phyloP scores from a whole-genome alignment of 2,329 filamentous ascomycete species.

The Pseudocercospora eumusae region DNA sequence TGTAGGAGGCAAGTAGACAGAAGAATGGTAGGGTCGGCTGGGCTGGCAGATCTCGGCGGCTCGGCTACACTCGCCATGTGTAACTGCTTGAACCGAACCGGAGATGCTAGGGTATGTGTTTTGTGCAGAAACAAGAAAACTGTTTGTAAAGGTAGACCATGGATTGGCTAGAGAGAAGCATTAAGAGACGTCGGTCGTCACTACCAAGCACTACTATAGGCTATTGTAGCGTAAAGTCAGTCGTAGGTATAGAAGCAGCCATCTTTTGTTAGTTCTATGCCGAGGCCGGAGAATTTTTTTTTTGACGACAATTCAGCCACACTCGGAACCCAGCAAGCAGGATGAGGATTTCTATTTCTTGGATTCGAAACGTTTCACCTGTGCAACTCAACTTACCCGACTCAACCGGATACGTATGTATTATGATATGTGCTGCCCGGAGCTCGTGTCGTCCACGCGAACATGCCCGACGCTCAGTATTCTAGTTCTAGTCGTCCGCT shows the following conservation, averaged over 20 bases:
- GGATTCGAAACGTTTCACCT: not conserved
- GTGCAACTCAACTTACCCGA: not conserved
- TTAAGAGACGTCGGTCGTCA: constrained; percentile 6
- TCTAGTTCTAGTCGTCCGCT: too few relatives aligned
- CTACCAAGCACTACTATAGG: constrained; percentile 5
- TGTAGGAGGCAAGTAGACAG: not conserved
- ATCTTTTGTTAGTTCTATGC: not conserved
- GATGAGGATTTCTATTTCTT: too few relatives aligned
- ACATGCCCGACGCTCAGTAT: too few relatives aligned
- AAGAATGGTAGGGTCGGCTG: not conserved
- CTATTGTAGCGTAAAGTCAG: not conserved
- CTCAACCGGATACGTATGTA: not conserved
- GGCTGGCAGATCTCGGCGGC: not conserved
- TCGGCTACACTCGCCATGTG: constrained; percentile 2
- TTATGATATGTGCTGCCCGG: not conserved
- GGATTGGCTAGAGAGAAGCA: constrained; percentile 9
- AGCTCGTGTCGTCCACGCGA: not conserved
- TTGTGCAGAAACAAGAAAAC: constrained; percentile 6
- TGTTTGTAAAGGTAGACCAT: not conserved
- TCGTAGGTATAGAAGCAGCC: not conserved
- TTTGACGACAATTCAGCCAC: not conserved
- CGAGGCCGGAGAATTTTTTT: constrained; percentile 10
- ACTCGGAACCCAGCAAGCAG: too few relatives aligned
- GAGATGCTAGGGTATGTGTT: constrained; percentile 1
- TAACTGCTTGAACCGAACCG: constrained; percentile 10